Evolutionary conservation across 2,329 filamentous ascomycete genomes (phyloP), one percentile per base, ranked within the genome.

Genomic region (Esteya vermicola): DNA sequence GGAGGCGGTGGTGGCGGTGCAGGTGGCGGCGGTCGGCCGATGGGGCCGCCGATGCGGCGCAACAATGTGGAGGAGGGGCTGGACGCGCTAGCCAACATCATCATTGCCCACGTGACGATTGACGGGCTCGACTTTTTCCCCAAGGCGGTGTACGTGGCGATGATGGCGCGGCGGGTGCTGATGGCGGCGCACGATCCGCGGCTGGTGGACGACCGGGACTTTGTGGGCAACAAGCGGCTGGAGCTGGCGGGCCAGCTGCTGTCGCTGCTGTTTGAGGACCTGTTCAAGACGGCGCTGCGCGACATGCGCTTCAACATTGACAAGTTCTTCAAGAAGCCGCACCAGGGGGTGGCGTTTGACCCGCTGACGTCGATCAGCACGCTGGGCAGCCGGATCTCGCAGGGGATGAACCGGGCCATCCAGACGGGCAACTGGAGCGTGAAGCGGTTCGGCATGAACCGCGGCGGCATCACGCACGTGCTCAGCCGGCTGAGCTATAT

Each of bases 381-480:
- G 35, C 83, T 91, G 50, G 83, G 85, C 40, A 83, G 83, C 49
- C 79, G 81, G 51, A 96, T 98, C 50, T 93, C 88, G 0, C 72
- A 82, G 49, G 91, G 91, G 12, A 85, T 98, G 71, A 93, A 94
- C 57, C 78, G 93, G 45, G 89, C 91, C 8, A 95, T 98, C 43
- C 88, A 93, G 40, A 96, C 91, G 1, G 91, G 91, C 18, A 98
- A 98, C 54, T 98, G 91, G 91, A 95, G 74, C 47, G 71, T 98
- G 50, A 95, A 95, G 61, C 85, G 93, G 57, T 98, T 98, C 66
- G 86, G 89, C 59, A 98, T 98, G 91, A 93, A 96, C 55, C 73
- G 89, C 56, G 89, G 91, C 19, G 91, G 91, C 55, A 86, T 98
- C 19, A 96, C 93, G 0, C 91, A 98, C 59, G 86, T 98, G 31